phyloP scores from a whole-genome alignment of 2,329 filamentous ascomycete species.

The Aureobasidium sp. region DNA sequence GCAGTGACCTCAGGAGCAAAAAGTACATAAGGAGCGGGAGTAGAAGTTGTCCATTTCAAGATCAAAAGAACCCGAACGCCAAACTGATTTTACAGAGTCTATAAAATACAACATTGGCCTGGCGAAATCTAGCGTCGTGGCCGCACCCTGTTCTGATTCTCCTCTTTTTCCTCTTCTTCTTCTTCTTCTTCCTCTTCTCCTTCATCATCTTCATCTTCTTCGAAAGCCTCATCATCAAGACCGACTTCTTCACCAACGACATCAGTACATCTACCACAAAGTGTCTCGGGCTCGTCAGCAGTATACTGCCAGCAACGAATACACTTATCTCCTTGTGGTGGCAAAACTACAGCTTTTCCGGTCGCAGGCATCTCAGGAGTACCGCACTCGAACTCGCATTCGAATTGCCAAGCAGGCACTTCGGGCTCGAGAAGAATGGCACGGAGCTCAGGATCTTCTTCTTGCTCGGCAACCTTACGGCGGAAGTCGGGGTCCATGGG shows the following conservation, averaged over 20 bases:
- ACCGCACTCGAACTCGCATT: conserved; percentile 34
- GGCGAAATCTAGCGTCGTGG: too few species aligned
- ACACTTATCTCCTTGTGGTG: conserved; percentile 62
- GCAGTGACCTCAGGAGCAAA: too few species aligned
- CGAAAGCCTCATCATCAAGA: conserved; percentile 8
- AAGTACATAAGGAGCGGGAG: too few species aligned
- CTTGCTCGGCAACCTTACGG: conserved; percentile 15
- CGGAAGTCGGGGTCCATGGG: conserved; percentile 14
- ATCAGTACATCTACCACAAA: conserved; percentile 69
- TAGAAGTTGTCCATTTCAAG: too few species aligned
- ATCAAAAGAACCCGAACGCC: too few species aligned
- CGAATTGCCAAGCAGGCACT: conserved; percentile 36
- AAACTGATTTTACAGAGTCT: too few species aligned
- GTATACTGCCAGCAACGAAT: conserved; percentile 83
- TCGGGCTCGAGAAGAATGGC: conserved; percentile 17
- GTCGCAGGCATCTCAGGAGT: conserved; percentile 22
- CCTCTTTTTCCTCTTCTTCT: conserved; percentile 3
- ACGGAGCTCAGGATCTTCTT: conserved; percentile 18
- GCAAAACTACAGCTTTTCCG: conserved; percentile 26
- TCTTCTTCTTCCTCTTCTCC: neutral
- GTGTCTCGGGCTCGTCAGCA: conserved; percentile 53
- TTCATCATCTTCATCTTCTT: conserved; percentile 8
- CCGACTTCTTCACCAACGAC: conserved; percentile 23
- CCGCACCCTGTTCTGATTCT: too few species aligned
- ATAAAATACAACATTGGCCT: too few species aligned